Evolutionary conservation across 2,329 filamentous ascomycete genomes (phyloP), one percentile per base, ranked within the genome.

Genomic region (Cercospora sesami): DNA sequence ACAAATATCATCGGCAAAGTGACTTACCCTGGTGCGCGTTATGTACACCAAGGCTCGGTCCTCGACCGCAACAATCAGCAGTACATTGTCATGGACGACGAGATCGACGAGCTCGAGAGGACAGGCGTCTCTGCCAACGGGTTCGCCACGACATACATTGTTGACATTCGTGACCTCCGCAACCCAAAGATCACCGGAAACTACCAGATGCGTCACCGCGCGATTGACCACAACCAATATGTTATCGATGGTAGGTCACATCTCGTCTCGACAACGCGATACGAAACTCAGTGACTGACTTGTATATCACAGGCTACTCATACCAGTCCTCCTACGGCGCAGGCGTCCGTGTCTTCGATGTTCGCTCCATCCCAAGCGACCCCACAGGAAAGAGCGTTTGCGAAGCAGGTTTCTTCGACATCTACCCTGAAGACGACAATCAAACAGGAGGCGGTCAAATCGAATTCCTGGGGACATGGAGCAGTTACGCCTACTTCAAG

Each of bases 21-120:
- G 1, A 78, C 78, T 1, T 85, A 85, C 73, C 78, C 80, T 18
- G 83, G 84, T 33, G 80, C 80, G 18, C 69, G 77, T 33, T 86
- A 86, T 75, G 83, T 83, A 2, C 85, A 86, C 71, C 84, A 85
- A 73, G 85, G 84, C 5, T 84, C 83, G 81, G 76, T 86, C 3
- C 78, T 83, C 21, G 82, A 86, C 73, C 31, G 48, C 60, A 65
- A 48, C 30, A 64, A 63, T 5, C 73, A 80, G 60, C 72, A 81
- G 58, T 85, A 79, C 73, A 80, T 86, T 4, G 78, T 86, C 16
- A 74, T 85, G 4, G 84, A 86, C 69, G 84, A 86, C 70, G 85
- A 86, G 74, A 79, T 83, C 10, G 85, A 87, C 67, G 85, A 87
- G n/a, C 60, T 63, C 9, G 57, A 62, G 23, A 57, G 51, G 5